Conservation (phyloP, 768 basidiomycete species). For the Russula virescens region DNA sequence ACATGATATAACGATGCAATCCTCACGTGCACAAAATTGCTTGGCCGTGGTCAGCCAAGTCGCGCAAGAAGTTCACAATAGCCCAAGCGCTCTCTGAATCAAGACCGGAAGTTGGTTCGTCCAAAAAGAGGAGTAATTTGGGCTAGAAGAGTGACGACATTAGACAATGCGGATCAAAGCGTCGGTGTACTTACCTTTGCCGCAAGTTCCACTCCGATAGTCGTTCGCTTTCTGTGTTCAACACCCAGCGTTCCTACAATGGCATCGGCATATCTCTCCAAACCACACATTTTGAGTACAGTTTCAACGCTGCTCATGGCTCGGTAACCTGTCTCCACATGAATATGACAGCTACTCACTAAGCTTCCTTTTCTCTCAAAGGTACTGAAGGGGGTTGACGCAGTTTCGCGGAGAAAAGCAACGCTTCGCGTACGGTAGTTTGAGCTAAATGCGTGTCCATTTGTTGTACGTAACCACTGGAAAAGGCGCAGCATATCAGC, state of each 20-base stretch:
- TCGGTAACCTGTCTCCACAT: neutral
- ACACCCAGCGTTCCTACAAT: slow-evolving; percentile 62
- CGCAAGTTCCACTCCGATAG: slow-evolving; percentile 83
- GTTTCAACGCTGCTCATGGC: slow-evolving; percentile 41
- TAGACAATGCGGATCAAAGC: neutral
- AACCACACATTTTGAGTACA: slow-evolving; percentile 55
- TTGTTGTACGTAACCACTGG: slow-evolving; percentile 81
- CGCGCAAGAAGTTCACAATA: slow-evolving; percentile 66
- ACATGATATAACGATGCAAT: neutral
- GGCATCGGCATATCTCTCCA: slow-evolving; percentile 60
- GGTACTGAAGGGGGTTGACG: slow-evolving; percentile 68
- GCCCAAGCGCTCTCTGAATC: slow-evolving; percentile 87
- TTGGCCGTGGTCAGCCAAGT: slow-evolving; percentile 75
- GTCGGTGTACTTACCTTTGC: slow-evolving; percentile 44
- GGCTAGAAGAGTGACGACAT: slow-evolving; percentile 40
- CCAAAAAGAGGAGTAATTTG: slow-evolving; percentile 74
- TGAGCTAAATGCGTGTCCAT: slow-evolving; percentile 74
- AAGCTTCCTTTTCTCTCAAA: slow-evolving; percentile 66
- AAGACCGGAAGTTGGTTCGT: slow-evolving; percentile 83
- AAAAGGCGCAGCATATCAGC: neutral
- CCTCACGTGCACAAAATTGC: slow-evolving; percentile 84
- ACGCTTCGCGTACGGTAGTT: slow-evolving; percentile 73
- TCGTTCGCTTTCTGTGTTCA: slow-evolving; percentile 75
- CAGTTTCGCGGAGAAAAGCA: slow-evolving; percentile 72
- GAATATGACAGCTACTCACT: slow-evolving; percentile 41